Conservation (phyloP, 129 eudicot genomes). For the Centrapalus pauciflorus region DNA sequence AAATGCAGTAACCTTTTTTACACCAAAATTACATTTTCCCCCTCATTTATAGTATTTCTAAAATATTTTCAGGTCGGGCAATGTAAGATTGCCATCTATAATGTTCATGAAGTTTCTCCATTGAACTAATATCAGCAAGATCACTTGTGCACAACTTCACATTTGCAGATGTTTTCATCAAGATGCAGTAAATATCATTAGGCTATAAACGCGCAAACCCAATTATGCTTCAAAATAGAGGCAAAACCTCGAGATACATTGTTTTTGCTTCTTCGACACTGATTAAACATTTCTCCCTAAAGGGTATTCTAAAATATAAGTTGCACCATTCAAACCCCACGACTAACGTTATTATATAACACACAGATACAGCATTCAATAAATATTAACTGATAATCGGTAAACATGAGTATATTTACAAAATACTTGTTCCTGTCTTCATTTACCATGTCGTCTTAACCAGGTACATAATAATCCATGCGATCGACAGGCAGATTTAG, state of each 20-base stretch:
- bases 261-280: not conserved
- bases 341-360: not conserved
- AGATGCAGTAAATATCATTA: not conserved
- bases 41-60: too few species aligned
- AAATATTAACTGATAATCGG: conserved; percentile 3
- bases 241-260: not conserved
- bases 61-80: too few species aligned
- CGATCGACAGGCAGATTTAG: conserved; percentile 89
- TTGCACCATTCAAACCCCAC: not conserved
- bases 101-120: too few species aligned
- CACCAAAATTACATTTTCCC: too few species aligned
- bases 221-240: not conserved
- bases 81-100: too few species aligned
- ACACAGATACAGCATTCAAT: conserved; percentile 3
- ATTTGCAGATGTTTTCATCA: too few species aligned
- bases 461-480: conserved; percentile 96
- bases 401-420: conserved; percentile 25
- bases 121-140: too few species aligned
- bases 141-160: too few species aligned
- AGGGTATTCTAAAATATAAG: too few species aligned
- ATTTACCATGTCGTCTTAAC: conserved; percentile 30
- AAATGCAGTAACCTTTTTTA: too few species aligned
- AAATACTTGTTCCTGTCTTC: not conserved
- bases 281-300: not conserved
- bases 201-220: not conserved